phyloP scores from a whole-genome alignment of 1,139 yeast genomes.

The Eremothecium cymbalariae region DNA sequence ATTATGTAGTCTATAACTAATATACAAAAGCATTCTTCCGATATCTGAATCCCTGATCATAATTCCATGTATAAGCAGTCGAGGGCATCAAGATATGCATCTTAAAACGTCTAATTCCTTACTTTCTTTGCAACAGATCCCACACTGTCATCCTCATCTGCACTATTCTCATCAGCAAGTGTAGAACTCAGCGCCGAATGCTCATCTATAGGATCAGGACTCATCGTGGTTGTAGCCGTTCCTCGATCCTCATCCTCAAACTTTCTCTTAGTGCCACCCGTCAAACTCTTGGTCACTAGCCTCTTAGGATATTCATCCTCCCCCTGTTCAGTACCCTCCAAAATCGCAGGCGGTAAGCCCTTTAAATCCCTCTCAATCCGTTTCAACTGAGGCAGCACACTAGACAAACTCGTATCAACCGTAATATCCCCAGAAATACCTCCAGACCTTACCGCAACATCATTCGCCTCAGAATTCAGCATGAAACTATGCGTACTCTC shows the following conservation, averaged over 20 bases:
- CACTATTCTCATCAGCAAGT: too few species aligned
- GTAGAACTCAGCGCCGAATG: too few species aligned
- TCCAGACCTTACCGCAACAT: constrained; percentile 7
- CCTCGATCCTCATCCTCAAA: constrained; percentile 21
- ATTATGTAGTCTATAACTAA: too few species aligned
- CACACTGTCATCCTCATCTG: too few species aligned
- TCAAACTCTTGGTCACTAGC: constrained; percentile 25
- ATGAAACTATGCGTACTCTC: constrained; percentile 17
- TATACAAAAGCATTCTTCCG: too few species aligned
- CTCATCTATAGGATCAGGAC: too few species aligned
- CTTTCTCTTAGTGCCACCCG: constrained; percentile 26
- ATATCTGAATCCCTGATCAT: too few species aligned
- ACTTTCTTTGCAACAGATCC: too few species aligned
- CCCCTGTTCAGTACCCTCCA: constrained; percentile 28
- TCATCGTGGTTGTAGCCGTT: background rate
- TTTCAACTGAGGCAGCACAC: constrained; percentile 50
- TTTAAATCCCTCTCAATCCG: constrained; percentile 64
- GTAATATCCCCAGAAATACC: constrained; percentile 10
- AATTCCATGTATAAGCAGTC: too few species aligned
- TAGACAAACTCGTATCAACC: constrained; percentile 27
- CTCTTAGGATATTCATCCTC: constrained; percentile 12
- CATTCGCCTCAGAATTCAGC: constrained; percentile 7
- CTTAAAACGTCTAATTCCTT: too few species aligned
- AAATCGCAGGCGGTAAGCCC: constrained; percentile 55
- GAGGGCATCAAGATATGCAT: too few species aligned